Evolutionary conservation across 2,329 filamentous ascomycete genomes (phyloP), one percentile per base, ranked within the genome.

Genomic region (Fusarium falciforme): DNA sequence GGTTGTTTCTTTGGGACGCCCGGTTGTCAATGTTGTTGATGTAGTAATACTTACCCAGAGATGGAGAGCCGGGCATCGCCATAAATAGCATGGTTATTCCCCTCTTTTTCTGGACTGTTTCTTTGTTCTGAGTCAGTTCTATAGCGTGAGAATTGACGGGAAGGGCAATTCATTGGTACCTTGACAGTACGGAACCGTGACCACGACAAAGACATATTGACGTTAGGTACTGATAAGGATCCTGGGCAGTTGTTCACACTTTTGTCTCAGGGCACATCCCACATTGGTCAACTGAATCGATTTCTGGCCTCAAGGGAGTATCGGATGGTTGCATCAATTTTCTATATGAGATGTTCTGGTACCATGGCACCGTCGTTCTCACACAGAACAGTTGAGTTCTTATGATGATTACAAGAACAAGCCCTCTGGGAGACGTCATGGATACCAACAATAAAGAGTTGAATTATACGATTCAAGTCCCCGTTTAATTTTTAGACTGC

Each of bases 271-370:
- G 20, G 22, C 40, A 9, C 12, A 14, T 44, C 6, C 40, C 6
- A 44, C 20, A 22, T 14, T 44, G 20, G 20, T 44, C 20, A 44
- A 44, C 11, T 16, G 20, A 44, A 44, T 22, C 1, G 12, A 5
- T 14, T 16, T 5, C 12, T 2, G 22, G 20, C 20, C 20, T 44
- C 40, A 22, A 4, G 20, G 12, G 20, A 16, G 20, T 5, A 44
- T 6, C 4, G 5, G 0, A 5, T 16, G 12, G 5, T 2, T 16
- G 6, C 4, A 22, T 22, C 16, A 1, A 8, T n/a, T 5, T 16
- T 14, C 0, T 44, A 6, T 22, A 22, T 44, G 12, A 9, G 12
- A 20, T 44, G 12, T 44, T 44, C 40, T 8, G 11, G 7, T 14
- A 44, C 20, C 6, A 20, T 22, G n/a, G 12, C 12, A 16, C 6